Conservation (phyloP, 1,284 basidiomycete genomes). For the Cryptococcus depauperatus region DNA sequence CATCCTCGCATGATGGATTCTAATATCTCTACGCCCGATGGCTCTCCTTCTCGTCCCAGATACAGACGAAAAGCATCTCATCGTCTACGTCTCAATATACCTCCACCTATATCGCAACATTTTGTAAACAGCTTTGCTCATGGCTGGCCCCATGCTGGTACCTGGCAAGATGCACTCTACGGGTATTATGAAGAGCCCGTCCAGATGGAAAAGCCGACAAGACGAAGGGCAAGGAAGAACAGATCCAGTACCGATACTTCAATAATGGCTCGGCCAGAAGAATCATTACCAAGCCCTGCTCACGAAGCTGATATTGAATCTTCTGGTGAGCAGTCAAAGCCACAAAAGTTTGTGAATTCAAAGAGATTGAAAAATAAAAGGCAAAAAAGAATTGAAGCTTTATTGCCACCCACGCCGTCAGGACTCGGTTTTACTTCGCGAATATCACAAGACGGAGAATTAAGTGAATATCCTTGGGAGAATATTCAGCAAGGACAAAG, state of each 20-base stretch:
- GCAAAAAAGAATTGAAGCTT: conserved; percentile 19
- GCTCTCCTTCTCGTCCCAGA: conserved; percentile 13
- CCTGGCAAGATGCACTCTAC: conserved; percentile 40
- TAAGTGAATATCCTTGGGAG: conserved; percentile 10
- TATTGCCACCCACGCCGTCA: conserved; percentile 28
- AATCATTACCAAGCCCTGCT: background rate
- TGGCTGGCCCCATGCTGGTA: conserved; percentile 39
- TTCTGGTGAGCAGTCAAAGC: background rate
- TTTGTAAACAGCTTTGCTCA: conserved; percentile 16
- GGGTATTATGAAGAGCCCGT: conserved; percentile 23
- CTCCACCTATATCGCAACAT: conserved; percentile 26
- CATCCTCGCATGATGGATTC: background rate
- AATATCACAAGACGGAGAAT: conserved; percentile 1
- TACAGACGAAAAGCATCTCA: conserved; percentile 6
- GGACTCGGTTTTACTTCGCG: conserved; percentile 28
- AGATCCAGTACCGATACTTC: background rate
- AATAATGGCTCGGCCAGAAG: background rate
- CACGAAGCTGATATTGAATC: conserved; percentile 1
- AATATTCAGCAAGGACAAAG: no score
- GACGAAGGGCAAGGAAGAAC: background rate
- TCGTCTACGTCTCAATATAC: conserved; percentile 28
- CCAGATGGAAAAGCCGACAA: background rate
- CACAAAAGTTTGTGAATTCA: background rate
- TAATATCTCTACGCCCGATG: background rate
- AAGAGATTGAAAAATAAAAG: conserved; percentile 11